phyloP scores from a whole-genome alignment of 176 grass and related monocot species.

The Musa acuminata region DNA sequence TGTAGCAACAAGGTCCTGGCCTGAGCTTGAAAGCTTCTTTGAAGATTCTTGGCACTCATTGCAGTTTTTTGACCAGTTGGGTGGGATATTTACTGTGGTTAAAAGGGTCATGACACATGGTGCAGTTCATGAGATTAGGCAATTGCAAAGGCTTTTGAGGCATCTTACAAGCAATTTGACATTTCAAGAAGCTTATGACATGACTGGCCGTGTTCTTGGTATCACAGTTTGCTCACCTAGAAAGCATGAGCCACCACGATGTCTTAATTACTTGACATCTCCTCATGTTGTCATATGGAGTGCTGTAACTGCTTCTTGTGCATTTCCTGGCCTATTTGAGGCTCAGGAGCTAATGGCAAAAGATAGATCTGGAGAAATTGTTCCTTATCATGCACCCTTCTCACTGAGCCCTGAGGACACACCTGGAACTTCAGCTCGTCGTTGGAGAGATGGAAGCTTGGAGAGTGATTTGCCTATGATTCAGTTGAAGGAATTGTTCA shows the following conservation, averaged over 20 bases:
- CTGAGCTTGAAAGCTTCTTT: conserved; percentile 80
- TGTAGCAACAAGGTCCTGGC: conserved; percentile 78
- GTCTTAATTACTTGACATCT: conserved; percentile 87
- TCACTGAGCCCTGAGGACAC: conserved; percentile 36
- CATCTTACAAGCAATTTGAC: conserved; percentile 88
- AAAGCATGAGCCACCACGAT: conserved; percentile 80
- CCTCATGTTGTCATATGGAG: conserved; percentile 97
- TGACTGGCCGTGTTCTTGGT: conserved; percentile 72
- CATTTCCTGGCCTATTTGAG: conserved; percentile 90
- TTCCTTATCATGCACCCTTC: conserved; percentile 80
- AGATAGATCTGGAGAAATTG: conserved; percentile 79
- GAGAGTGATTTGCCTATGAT: conserved; percentile 91
- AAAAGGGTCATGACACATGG: conserved; percentile 75
- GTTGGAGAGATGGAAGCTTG: conserved; percentile 89
- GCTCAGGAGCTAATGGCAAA: conserved; percentile 96
- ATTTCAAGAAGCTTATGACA: conserved; percentile 97
- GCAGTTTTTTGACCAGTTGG: conserved; percentile 92
- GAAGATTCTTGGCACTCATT: conserved; percentile 83
- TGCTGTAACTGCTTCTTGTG: conserved; percentile 85
- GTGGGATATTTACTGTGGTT: conserved; percentile 66
- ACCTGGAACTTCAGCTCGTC: conserved; percentile 34
- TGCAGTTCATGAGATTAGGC: conserved; percentile 73
- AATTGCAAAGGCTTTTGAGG: conserved; percentile 61
- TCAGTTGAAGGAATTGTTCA: conserved; percentile 80
- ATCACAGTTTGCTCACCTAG: conserved; percentile 82